Evolutionary conservation across 148 eudicot species (phyloP).

Genomic region (Diospyros lotus): DNA sequence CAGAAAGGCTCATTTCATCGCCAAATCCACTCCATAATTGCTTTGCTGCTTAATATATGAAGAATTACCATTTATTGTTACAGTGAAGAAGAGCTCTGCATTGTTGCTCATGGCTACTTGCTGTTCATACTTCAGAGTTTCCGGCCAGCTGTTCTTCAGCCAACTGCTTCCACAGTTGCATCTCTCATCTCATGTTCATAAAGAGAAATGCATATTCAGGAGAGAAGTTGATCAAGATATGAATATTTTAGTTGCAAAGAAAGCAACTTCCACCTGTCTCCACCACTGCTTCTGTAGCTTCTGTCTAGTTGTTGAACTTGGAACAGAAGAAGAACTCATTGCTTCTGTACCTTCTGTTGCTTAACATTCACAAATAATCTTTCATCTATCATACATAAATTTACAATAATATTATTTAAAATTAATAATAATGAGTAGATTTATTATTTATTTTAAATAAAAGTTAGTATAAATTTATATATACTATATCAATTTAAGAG

Average conservation of each 20-base stretch:
- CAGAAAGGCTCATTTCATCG: neutral
- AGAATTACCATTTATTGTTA: no score
- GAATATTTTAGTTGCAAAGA: neutral
- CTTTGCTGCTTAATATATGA: no score
- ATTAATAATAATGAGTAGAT: no score
- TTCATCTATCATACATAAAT: no score
- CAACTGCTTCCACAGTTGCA: conserved; percentile 2
- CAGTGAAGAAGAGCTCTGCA: neutral
- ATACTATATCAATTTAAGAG: no score
- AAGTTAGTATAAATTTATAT: no score
- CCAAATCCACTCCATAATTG: neutral
- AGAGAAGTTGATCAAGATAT: conserved; percentile 3
- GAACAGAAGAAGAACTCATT: conserved; percentile 3
- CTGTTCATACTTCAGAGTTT: conserved; percentile 6
- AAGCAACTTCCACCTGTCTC: conserved; percentile 14
- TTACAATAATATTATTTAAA: no score
- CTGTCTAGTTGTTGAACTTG: conserved; percentile 10
- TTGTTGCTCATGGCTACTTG: conserved; percentile 5
- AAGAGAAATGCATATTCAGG: neutral
- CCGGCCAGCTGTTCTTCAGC: neutral
- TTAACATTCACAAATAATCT: no score
- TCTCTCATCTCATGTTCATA: neutral
- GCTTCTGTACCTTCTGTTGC: neutral
- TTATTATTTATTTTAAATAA: no score
- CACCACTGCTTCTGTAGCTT: conserved; percentile 13